A percentile compares a stretch with the other conserved stretches of the same genome.
Conservation (phyloP, 2,329 filamentous ascomycete genomes). For the Aspergillus chevalieri region DNA sequence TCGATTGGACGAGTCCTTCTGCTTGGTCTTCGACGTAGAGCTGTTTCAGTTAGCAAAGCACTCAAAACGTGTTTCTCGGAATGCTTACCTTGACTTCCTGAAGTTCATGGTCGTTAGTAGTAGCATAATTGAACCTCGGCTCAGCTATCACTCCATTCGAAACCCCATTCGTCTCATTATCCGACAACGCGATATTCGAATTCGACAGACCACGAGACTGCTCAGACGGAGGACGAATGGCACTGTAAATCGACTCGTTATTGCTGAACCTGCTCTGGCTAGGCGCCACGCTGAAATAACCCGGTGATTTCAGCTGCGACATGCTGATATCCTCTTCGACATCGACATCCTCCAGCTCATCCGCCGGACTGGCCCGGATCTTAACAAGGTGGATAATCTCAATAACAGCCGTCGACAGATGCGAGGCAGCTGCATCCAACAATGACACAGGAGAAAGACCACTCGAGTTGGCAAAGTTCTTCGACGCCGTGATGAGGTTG, state of each 20-base stretch:
- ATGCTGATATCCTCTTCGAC: slow-evolving; percentile 46
- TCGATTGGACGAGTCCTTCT: slow-evolving; percentile 68
- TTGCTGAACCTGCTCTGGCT: slow-evolving; percentile 48
- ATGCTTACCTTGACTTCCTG: slow-evolving; percentile 55
- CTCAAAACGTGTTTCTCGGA: not conserved
- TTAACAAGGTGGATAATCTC: slow-evolving; percentile 80
- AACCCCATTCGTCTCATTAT: slow-evolving; percentile 23
- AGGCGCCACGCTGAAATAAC: slow-evolving; percentile 59
- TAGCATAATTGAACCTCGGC: slow-evolving; percentile 36
- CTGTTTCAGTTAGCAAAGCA: slow-evolving; percentile 30
- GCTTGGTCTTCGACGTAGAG: slow-evolving; percentile 80
- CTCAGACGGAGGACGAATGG: slow-evolving; percentile 58
- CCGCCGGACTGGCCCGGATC: slow-evolving; percentile 67
- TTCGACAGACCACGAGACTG: slow-evolving; percentile 28
- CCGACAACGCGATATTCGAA: slow-evolving; percentile 22
- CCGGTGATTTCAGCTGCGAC: slow-evolving; percentile 60
- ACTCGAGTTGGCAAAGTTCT: slow-evolving; percentile 76
- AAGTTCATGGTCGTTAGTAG: slow-evolving; percentile 42
- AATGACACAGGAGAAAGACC: slow-evolving; percentile 90
- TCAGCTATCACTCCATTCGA: slow-evolving; percentile 23
- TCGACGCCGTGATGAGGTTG: slow-evolving; percentile 88
- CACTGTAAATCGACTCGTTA: slow-evolving; percentile 66
- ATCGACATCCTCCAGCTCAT: slow-evolving; percentile 73
- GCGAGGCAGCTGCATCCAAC: slow-evolving; percentile 85
- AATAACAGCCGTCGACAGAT: slow-evolving; percentile 78